phyloP scores from a whole-genome alignment of 768 basidiomycete species.

The Kwoniella sp. region DNA sequence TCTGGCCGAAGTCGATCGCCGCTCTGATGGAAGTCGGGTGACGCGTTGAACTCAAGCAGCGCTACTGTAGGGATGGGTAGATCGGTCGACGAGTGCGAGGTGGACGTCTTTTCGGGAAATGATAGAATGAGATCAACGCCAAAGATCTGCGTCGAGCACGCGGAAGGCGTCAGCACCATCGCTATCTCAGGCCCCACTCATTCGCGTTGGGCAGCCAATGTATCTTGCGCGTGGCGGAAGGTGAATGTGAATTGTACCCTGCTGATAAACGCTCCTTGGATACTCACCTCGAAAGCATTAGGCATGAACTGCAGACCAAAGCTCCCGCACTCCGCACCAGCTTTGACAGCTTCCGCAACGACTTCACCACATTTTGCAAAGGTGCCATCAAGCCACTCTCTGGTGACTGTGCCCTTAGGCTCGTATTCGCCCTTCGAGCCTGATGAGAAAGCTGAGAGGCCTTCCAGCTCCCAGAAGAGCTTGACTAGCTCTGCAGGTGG shows the following conservation, averaged over 20 bases:
- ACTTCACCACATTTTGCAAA: conserved; percentile 67
- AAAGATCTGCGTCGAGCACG: conserved; percentile 63
- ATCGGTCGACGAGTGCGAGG: neutral
- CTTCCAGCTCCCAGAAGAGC: conserved; percentile 76
- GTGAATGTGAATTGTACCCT: too few species aligned
- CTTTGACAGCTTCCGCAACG: conserved; percentile 79
- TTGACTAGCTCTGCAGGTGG: conserved; percentile 62
- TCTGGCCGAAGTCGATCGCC: conserved; percentile 80
- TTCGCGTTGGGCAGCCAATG: neutral
- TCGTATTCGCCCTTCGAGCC: conserved; percentile 17
- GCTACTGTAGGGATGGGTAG: conserved; percentile 60
- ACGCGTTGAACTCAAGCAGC: conserved; percentile 88
- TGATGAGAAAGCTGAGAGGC: conserved; percentile 51
- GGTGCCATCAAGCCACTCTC: conserved; percentile 61
- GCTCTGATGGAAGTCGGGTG: conserved; percentile 92
- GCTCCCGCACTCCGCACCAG: conserved; percentile 74
- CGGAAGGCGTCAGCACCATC: too few species aligned
- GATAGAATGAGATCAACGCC: conserved; percentile 87
- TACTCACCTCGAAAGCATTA: conserved; percentile 77
- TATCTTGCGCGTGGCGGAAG: too few species aligned
- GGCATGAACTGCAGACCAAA: conserved; percentile 67
- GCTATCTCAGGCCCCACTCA: neutral
- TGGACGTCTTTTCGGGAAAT: conserved; percentile 51
- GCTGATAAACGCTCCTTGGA: neutral
- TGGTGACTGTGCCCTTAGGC: conserved; percentile 44